Conservation (phyloP, 2,329 filamentous ascomycete genomes). For the Stagonosporopsis tanaceti region DNA sequence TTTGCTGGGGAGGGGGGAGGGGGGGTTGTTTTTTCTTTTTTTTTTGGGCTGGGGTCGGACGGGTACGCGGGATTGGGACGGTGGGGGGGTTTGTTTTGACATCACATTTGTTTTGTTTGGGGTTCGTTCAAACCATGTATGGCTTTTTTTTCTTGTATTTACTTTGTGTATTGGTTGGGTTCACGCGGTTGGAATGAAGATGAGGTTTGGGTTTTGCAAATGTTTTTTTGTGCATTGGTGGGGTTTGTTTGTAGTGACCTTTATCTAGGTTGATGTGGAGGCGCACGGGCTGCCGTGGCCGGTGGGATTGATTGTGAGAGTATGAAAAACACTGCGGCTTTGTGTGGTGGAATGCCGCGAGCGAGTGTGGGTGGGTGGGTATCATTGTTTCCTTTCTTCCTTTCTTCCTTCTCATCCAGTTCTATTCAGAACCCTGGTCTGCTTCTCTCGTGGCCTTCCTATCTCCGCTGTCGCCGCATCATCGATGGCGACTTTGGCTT, state of each 20-base stretch:
- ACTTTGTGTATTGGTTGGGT: neutral
- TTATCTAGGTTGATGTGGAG: neutral
- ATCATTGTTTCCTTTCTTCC: slow-evolving; percentile 12
- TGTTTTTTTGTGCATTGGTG: slow-evolving; percentile 2
- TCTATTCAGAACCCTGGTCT: too few relatives aligned
- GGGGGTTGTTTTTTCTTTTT: too few relatives aligned
- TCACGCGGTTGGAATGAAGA: too few relatives aligned
- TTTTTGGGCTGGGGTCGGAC: too few relatives aligned
- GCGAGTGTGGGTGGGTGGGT: slow-evolving; percentile 22
- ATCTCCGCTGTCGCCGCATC: slow-evolving; percentile 25
- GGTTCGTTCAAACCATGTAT: too few relatives aligned
- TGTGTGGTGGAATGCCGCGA: neutral
- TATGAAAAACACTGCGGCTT: slow-evolving; percentile 7
- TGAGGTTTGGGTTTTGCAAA: neutral
- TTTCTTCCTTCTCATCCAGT: neutral
- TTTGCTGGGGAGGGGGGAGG: too few relatives aligned
- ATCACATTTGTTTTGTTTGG: too few relatives aligned
- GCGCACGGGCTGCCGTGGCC: slow-evolving; percentile 16
- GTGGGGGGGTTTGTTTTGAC: too few relatives aligned
- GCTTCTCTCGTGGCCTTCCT: neutral
- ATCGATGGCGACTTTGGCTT: slow-evolving; percentile 21
- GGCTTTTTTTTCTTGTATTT: neutral
- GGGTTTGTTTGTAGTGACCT: neutral
- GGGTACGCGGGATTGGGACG: too few relatives aligned
- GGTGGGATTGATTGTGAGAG: neutral